Evolutionary conservation across 306 rosid genomes (phyloP).

Genomic region (Cotoneaster glaucophyllus): DNA sequence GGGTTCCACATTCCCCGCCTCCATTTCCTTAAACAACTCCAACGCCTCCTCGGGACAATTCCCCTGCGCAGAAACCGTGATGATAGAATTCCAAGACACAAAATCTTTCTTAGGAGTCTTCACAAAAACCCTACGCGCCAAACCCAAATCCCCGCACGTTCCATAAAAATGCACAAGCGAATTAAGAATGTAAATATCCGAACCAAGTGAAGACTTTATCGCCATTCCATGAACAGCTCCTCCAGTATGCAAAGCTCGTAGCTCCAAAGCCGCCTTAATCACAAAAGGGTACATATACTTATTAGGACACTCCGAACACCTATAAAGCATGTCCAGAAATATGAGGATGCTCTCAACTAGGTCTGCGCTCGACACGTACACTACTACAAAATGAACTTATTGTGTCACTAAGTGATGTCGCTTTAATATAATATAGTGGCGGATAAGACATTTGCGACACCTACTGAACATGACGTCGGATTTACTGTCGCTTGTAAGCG

Average conservation of each 20-base stretch:
- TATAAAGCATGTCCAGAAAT: slow-evolving; percentile 35
- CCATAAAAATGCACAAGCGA: slow-evolving; percentile 52
- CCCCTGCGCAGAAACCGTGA: slow-evolving; percentile 37
- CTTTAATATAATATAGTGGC: too few species aligned
- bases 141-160: slow-evolving; percentile 39
- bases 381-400: too few species aligned
- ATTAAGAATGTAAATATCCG: slow-evolving; percentile 44
- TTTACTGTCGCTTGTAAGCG: too few species aligned
- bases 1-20: slow-evolving; percentile 36
- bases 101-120: slow-evolving; percentile 36
- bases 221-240: slow-evolving; percentile 59
- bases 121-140: slow-evolving; percentile 37
- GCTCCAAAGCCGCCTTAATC: slow-evolving; percentile 57
- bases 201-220: slow-evolving; percentile 36
- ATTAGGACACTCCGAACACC: slow-evolving; percentile 35
- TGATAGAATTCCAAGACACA: slow-evolving; percentile 67
- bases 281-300: slow-evolving; percentile 51
- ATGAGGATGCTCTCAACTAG: slow-evolving; percentile 28
- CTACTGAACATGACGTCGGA: too few species aligned
- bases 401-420: too few species aligned
- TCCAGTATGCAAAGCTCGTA: slow-evolving; percentile 31
- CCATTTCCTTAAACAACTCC: slow-evolving; percentile 45
- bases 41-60: slow-evolving; percentile 39
- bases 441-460: too few species aligned
- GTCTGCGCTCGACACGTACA: slow-evolving; percentile 49